Base-by-base conservation (phyloP, 257 asterid species). In the Penstemon newberryi region DNA sequence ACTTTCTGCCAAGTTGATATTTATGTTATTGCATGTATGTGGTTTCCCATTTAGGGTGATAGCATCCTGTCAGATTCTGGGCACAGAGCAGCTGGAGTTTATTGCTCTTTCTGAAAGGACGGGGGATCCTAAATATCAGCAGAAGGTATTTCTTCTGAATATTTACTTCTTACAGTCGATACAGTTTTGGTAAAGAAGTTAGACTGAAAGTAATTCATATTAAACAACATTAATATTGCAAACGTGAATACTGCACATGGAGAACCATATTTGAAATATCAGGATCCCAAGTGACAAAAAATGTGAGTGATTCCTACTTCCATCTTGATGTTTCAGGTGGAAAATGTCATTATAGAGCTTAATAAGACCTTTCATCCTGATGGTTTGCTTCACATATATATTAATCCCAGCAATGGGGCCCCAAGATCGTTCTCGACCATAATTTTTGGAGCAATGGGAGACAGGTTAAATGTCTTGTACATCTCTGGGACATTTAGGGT, bases 401-500 rank as follows among this genome's bases (percentile, higher is more conserved):
- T 94, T 33, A 84, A 87, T 79, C 96, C 97, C 13, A 82, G 1
- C 33, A 25, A 85, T 50, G 83, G 74, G 60, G 96, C 93, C 67
- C 71, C 87, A 58, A 81, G 82, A 72, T 81, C 97, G 3, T 82
- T 87, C 78, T 86, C 97, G 61, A 80, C 99, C 76, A 87, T 94
- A 56, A 94, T 97, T 54, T 94, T 94, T 82, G 99, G 99, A 69
- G 99, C 99, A 75, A 91, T 94, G 97, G 99, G 99, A 44, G 99
- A 94, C 91, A 94, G 98, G 99, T 94, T 25, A 70, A 59, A 37
- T 49, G 45, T 67, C 66, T 73, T 63, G 61, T 72, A 61, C 72
- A 37, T 66, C 36, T 54, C 43, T 61, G 66, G 37, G 51, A 44
- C 37, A n/a, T 47, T 13, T 71, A 56, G 5, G 15, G 50, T 59